Evolutionary conservation across 2,329 filamentous ascomycete species (phyloP).

Genomic region (Triangularia setosa): DNA sequence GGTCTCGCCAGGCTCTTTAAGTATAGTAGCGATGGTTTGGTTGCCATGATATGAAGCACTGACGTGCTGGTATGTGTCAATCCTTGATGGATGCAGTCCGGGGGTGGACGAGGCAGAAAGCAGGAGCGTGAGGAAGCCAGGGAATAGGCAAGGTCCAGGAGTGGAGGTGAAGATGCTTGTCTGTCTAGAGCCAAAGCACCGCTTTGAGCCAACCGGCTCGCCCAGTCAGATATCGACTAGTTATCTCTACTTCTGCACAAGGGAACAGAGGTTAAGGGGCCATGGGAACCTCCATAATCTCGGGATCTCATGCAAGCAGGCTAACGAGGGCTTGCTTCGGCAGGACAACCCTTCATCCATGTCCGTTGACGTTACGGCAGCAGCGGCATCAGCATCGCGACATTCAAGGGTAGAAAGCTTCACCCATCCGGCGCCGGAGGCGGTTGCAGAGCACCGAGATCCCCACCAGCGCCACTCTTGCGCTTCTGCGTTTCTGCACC

Average conservation of each 20-base stretch:
- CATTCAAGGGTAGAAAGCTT: conserved; percentile 16
- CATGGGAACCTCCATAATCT: conserved; percentile 33
- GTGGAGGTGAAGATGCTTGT: conserved; percentile 18
- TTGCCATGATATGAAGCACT: conserved; percentile 22
- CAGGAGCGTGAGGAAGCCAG: conserved; percentile 15
- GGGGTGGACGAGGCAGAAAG: conserved; percentile 3
- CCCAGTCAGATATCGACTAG: conserved; percentile 38
- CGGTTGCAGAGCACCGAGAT: conserved; percentile 9
- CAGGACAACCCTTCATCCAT: conserved; percentile 29
- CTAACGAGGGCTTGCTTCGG: conserved; percentile 32
- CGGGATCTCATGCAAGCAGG: conserved; percentile 36
- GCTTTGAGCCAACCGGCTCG: conserved; percentile 16
- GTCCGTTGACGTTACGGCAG: conserved; percentile 24
- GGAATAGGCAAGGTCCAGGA: conserved; percentile 18
- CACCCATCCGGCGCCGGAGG: conserved; percentile 26
- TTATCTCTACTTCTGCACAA: conserved; percentile 31
- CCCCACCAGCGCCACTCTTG: conserved; percentile 19
- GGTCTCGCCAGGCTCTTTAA: conserved; percentile 26
- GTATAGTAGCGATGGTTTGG: conserved; percentile 23
- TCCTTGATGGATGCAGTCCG: conserved; percentile 19
- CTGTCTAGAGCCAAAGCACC: conserved; percentile 18
- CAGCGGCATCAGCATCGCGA: conserved; percentile 21
- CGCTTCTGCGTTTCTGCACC: not conserved
- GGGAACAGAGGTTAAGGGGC: conserved; percentile 25
- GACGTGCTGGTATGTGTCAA: conserved; percentile 26